These are phyloP conservation scores for Dictyostelium capitatum DNA, from an alignment of 78 protist genomes.

Conservation along the genomic window DNA sequence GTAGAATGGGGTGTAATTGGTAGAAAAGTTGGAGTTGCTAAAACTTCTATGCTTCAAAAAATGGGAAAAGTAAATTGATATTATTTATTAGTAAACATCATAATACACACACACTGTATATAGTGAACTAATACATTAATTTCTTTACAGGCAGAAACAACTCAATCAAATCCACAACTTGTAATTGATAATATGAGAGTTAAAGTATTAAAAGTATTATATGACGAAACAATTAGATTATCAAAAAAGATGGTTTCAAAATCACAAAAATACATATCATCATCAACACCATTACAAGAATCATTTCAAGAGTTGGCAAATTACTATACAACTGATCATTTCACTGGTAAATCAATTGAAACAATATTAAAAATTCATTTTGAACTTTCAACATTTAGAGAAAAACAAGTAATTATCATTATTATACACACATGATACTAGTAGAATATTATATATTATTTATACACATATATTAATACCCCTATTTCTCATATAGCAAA, in stretches of 20 bases:
- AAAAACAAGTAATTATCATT: slow-evolving; percentile 2
- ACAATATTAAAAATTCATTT: slow-evolving; percentile 2
- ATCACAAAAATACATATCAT: slow-evolving; percentile 4
- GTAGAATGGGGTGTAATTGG: slow-evolving; percentile 33
- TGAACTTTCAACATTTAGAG: slow-evolving; percentile 14
- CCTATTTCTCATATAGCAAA: slow-evolving; percentile 6
- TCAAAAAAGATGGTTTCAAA: slow-evolving; percentile 38
- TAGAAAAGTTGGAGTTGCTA: slow-evolving; percentile 33
- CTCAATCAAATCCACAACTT: slow-evolving; percentile 57
- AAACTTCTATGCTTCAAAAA: slow-evolving; percentile 36
- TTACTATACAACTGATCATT: slow-evolving; percentile 19
- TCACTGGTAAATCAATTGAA: slow-evolving; percentile 47
- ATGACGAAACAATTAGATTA: slow-evolving; percentile 53
- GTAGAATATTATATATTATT: too few species aligned
- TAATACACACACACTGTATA: too few species aligned
- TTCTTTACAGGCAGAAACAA: slow-evolving; percentile 32
- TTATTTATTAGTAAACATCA: too few species aligned
- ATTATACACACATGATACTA: too few species aligned
- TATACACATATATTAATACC: not conserved
- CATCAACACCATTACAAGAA: not conserved
- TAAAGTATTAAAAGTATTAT: slow-evolving; percentile 52
- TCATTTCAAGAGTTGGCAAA: slow-evolving; percentile 14
- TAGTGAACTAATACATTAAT: too few species aligned
- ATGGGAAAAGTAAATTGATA: slow-evolving; percentile 50
- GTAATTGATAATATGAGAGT: slow-evolving; percentile 50